A percentile compares a stretch with the other conserved stretches of the same genome.
These are phyloP conservation scores for Tolypocladium ophioglossoides DNA, from an alignment of 2,329 filamentous ascomycete genomes.

Conservation along the genomic window DNA sequence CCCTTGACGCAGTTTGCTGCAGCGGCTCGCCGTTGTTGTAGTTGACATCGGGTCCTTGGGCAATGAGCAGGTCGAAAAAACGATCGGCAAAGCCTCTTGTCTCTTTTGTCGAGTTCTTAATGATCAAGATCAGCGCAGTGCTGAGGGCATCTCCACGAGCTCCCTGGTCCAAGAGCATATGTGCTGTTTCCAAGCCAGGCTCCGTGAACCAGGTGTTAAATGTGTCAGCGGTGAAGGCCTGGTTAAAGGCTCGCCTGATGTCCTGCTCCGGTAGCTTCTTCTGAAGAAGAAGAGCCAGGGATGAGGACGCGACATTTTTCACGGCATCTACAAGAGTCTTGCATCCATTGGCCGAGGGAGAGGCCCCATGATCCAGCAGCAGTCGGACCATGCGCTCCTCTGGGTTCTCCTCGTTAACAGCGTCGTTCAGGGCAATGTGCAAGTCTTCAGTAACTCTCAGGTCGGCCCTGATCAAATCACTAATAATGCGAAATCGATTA, in stretches of 20 bases:
- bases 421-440: conserved; percentile 38
- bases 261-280: conserved; percentile 29
- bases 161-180: conserved; percentile 37
- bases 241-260: conserved; percentile 32
- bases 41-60: conserved; percentile 35
- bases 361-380: conserved; percentile 40
- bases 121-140: conserved; percentile 32
- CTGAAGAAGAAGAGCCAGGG: conserved; percentile 32
- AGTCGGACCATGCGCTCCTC: conserved; percentile 36
- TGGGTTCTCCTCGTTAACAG: conserved; percentile 40
- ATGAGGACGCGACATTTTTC: conserved; percentile 23
- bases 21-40: conserved; percentile 43
- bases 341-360: conserved; percentile 38
- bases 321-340: conserved; percentile 41
- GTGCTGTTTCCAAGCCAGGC: conserved; percentile 34
- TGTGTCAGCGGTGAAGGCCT: conserved; percentile 31
- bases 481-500: conserved; percentile 34
- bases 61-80: conserved; percentile 31
- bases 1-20: conserved; percentile 40
- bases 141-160: conserved; percentile 35
- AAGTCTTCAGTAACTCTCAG: conserved; percentile 37
- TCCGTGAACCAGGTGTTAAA: conserved; percentile 35
- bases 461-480: conserved; percentile 41
- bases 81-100: conserved; percentile 27
- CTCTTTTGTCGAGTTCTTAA: conserved; percentile 30